Percentiles rank a stretch among this genome's conserved stretches.
These are phyloP conservation scores for Calonectria crousiana DNA, from an alignment of 2,329 filamentous ascomycete species.

Conservation along the genomic window DNA sequence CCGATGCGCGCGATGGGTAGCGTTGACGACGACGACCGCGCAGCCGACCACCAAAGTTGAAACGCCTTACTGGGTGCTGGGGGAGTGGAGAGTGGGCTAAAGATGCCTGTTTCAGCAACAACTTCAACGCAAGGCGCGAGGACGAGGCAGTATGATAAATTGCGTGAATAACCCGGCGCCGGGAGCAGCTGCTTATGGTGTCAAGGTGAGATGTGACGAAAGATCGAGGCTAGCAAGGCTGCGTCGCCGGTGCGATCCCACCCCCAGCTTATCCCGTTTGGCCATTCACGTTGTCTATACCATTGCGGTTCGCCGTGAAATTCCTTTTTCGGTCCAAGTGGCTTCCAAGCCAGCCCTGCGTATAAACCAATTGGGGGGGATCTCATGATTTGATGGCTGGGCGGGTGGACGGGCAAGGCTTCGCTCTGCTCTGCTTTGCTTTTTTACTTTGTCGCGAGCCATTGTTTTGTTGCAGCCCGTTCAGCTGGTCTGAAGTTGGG, in stretches of 20 bases:
- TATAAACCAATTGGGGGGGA: neutral
- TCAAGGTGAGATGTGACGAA: conserved; percentile 16
- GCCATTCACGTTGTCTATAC: neutral
- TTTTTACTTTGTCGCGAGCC: neutral
- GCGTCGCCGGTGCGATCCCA: conserved; percentile 20
- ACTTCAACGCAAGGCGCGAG: neutral
- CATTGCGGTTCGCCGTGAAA: conserved; percentile 11
- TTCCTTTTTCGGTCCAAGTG: conserved; percentile 14
- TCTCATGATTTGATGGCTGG: conserved; percentile 10
- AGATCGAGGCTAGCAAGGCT: conserved; percentile 26
- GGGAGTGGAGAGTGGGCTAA: neutral
- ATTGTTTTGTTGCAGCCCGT: neutral
- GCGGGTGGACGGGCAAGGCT: neutral
- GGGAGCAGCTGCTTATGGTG: conserved; percentile 1
- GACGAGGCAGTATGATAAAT: neutral
- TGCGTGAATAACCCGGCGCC: conserved; percentile 17
- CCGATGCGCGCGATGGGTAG: no score
- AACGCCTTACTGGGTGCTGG: neutral
- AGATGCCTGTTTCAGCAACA: conserved; percentile 6
- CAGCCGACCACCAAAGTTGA: neutral
- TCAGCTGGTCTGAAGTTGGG: neutral
- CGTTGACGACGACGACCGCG: neutral
- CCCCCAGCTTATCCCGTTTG: conserved; percentile 1
- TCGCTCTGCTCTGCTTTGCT: neutral
- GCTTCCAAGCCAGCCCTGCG: neutral